Base-by-base conservation (phyloP, 306 rosid genomes). In the Cicer judaicum region DNA sequence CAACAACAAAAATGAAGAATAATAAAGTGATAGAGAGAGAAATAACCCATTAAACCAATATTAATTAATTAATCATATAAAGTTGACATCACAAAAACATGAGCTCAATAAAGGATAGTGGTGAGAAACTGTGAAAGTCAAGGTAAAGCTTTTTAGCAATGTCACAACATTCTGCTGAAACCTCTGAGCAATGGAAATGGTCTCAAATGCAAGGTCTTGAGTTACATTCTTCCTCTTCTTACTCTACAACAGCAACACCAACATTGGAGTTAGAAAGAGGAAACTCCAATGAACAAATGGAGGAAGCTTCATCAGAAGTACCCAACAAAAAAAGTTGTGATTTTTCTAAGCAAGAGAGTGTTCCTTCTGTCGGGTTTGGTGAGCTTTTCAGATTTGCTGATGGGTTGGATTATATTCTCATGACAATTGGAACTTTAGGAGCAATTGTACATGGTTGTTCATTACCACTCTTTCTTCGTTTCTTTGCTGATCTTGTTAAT, bases 191-290 rank as follows among this genome's bases (percentile, higher is more conserved):
- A 83, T 93, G 98, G 98, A 86, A 77, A 91, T 93, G 98, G 97
- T 88, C 98, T 72, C 97, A 93, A 87, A 93, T 93, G 98, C 98
- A 93, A 81, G 98, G 97, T 47, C 86, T 93, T 80, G 97, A 91
- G 82, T 90, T 93, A 14, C 68, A 86, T 44, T 54, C 88, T 64
- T 52, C 89, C 75, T 64, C 88, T 61, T 1, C 34, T 24, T 64
- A 87, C 47, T 1, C 6, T 14, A 14, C 18, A 50, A 6, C 21
- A 49, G 0, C 55, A 50, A 50, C 2, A 49, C 1, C 56, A 50
- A 2, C 9, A 50, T 29, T 29, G 36, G 36, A 29, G 36, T 29
- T 29, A 29, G 36, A 29, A 29, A 29, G 36, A 29, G 36, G 36
- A 29, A 29, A 29, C 36, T 29, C 36, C 36, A 29, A 29, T 29